phyloP scores from a whole-genome alignment of 148 eudicot species.

The Pharnaceum exiguum region DNA sequence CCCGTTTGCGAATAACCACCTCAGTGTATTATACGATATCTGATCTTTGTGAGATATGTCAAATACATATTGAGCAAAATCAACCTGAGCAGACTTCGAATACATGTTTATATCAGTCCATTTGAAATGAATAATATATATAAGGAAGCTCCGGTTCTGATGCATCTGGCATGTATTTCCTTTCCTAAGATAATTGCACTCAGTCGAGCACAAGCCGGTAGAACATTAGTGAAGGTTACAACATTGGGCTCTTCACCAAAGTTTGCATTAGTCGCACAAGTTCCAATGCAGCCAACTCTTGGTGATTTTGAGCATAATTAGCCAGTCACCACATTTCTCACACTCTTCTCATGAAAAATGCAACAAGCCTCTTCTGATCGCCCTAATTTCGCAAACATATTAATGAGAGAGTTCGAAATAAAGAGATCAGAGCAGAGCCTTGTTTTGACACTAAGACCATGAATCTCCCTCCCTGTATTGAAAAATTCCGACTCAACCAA shows the following conservation, averaged over 20 bases:
- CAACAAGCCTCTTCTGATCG: constrained; percentile 31
- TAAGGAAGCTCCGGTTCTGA: constrained; percentile 35
- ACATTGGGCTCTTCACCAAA: constrained; percentile 48
- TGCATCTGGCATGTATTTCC: constrained; percentile 54
- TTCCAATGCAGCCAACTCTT: constrained; percentile 41
- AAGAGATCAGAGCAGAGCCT: constrained; percentile 52
- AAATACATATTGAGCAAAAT: constrained; percentile 54
- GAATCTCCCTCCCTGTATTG: constrained; percentile 49
- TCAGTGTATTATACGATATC: constrained; percentile 60
- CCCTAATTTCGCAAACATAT: constrained; percentile 64
- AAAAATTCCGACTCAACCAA: constrained; percentile 46
- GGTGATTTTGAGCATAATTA: constrained; percentile 48
- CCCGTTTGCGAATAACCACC: constrained; percentile 56
- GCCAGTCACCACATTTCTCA: constrained; percentile 55
- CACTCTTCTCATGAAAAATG: constrained; percentile 34
- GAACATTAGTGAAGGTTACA: constrained; percentile 60
- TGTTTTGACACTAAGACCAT: constrained; percentile 43
- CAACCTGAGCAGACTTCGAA: constrained; percentile 43
- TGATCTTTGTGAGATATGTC: constrained; percentile 46
- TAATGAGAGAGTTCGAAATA: constrained; percentile 56
- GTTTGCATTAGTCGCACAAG: constrained; percentile 58
- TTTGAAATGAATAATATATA: constrained; percentile 63
- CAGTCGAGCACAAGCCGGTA: constrained; percentile 72
- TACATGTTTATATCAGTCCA: constrained; percentile 72
- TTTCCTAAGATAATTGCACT: constrained; percentile 47